Evolutionary conservation across 108 stramenopile species (phyloP).

Genomic region (Nitzschia sp.): DNA sequence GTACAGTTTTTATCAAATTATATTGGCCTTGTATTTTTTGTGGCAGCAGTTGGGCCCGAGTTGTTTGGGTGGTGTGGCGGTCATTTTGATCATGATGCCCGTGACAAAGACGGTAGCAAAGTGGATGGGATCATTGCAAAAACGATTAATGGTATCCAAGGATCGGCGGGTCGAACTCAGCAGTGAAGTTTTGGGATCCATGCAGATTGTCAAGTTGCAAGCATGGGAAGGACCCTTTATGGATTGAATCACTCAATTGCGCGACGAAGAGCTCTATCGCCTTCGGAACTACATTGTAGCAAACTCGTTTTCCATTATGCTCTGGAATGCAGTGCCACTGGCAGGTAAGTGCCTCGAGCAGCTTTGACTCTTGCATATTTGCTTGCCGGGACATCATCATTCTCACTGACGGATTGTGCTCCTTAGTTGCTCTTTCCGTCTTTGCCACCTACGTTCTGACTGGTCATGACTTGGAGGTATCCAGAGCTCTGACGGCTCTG

Average conservation of each 20-base stretch:
- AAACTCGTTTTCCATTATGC: conserved; percentile 44
- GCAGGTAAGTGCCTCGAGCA: conserved; percentile 1
- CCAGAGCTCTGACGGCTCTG: conserved; percentile 69
- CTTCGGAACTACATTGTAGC: conserved; percentile 64
- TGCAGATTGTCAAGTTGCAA: conserved; percentile 94
- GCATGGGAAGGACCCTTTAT: conserved; percentile 91
- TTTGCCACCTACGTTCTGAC: conserved; percentile 80
- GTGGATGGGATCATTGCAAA: conserved; percentile 72
- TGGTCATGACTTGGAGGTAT: conserved; percentile 84
- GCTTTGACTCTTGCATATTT: not conserved
- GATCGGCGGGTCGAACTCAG: conserved; percentile 89
- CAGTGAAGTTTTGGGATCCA: conserved; percentile 80
- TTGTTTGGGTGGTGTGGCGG: conserved; percentile 81
- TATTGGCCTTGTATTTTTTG: conserved; percentile 78
- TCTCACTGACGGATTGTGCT: too few species aligned
- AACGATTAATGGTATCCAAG: conserved; percentile 77
- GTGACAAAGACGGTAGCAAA: conserved; percentile 71
- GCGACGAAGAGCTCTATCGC: conserved; percentile 68
- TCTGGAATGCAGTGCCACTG: conserved; percentile 67
- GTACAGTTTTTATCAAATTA: conserved; percentile 84
- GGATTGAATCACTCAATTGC: conserved; percentile 50
- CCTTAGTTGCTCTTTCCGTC: conserved; percentile 83
- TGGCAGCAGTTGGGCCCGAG: conserved; percentile 77
- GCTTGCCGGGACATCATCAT: too few species aligned
- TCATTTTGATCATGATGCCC: conserved; percentile 89